phyloP scores from a whole-genome alignment of 2,329 filamentous ascomycete genomes.

The Neonectria neomacrospora region DNA sequence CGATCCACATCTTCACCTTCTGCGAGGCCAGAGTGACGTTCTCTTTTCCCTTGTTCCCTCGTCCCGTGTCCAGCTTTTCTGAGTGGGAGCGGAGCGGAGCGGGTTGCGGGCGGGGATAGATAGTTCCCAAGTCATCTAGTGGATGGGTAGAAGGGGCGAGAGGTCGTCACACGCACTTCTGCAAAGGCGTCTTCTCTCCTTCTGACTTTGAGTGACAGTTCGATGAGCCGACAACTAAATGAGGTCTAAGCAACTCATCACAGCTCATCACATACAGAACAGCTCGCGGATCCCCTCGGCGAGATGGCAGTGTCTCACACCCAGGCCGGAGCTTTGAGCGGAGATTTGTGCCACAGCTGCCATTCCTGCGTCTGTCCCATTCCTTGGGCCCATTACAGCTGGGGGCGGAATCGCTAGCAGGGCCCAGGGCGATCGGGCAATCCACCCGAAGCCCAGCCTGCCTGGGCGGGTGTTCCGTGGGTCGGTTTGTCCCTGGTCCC shows the following conservation, averaged over 20 bases:
- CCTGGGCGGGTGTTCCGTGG: slow-evolving; percentile 13
- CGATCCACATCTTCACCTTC: slow-evolving; percentile 40
- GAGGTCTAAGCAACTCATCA: background rate
- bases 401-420: slow-evolving; percentile 37
- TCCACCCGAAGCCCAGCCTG: slow-evolving; percentile 21
- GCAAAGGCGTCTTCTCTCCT: background rate
- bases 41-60: slow-evolving; percentile 3
- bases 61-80: slow-evolving; percentile 10
- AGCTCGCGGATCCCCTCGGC: slow-evolving; percentile 38
- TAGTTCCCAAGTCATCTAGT: background rate
- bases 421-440: slow-evolving; percentile 23
- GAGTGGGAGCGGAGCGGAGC: background rate
- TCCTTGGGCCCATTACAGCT: slow-evolving; percentile 39
- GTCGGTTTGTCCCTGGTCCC: background rate
- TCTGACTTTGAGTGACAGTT: background rate
- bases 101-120: background rate
- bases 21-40: slow-evolving; percentile 5
- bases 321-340: slow-evolving; percentile 37
- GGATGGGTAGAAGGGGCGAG: background rate
- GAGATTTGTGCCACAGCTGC: slow-evolving; percentile 37
- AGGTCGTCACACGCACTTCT: background rate
- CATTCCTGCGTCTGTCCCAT: slow-evolving; percentile 43
- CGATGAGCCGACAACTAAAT: background rate
- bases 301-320: slow-evolving; percentile 46
- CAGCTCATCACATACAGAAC: background rate